Evolutionary conservation across 1,284 basidiomycete species (phyloP), one percentile per base, ranked within the genome.

Genomic region (Athelia sp.): DNA sequence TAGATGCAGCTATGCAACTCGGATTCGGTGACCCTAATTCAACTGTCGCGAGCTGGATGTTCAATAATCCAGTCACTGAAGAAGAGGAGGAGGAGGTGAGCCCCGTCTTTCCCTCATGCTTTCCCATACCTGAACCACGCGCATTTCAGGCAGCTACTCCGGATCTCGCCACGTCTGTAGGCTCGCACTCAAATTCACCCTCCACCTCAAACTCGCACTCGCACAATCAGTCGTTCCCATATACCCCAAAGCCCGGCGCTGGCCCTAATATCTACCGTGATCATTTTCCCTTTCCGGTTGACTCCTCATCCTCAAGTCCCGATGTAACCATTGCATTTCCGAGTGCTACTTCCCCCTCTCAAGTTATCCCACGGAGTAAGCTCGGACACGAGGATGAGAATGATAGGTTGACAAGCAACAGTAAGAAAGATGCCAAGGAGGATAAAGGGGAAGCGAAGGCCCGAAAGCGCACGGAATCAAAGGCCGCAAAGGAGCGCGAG

Each of bases 41-140:
- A 21, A 71, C 76, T 14, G 78, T 87, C 19, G 74, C 81, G 6
- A 71, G 80, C 52, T 84, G 84, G 81, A 83, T 87, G 59, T 85
- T 86, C 61, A 79, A 72, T 46, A 77, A 80, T 54, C 62, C 76
- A 0, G 60, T 82, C 22, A 62, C 66, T 21, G 79, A 81, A 57
- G 79, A 72, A 46, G 71, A 75, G 56, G 75, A 72, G 43, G 48
- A 63, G 62, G 21, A 49, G 43, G 56, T 56, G 14, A 50, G 47
- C 13, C 45, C 50, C 47, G 31, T 10, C 26, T 29, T 29, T 29
- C 6, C 26, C 26, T 13, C 26, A 13, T 23, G 46, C 14, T 32
- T 21, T 32, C 47, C 53, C 49, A 43, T 40, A 42, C 38, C 48
- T 9, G 43, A 48, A 35, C 46, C 36, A 35, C 32, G 38, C 45